Conservation (phyloP, 352 stramenopile genomes). For the Phytophthora fragariaefolia region DNA sequence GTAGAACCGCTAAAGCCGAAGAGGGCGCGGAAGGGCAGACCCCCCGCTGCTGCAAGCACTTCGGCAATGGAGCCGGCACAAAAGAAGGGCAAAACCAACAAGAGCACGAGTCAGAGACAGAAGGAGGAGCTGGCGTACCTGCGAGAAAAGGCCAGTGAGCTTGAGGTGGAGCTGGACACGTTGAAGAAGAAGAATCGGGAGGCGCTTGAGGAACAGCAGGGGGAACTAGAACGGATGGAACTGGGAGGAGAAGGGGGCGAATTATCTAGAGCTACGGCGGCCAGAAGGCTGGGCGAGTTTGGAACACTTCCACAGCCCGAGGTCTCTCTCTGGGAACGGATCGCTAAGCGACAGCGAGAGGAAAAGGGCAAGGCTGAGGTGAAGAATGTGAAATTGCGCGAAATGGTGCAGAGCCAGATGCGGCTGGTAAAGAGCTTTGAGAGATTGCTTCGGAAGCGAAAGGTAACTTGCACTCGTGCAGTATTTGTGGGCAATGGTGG, state of each 20-base stretch:
- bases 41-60: constrained; percentile 10
- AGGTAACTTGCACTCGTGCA: constrained; percentile 22
- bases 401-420: constrained; percentile 51
- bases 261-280: constrained; percentile 8
- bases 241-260: neutral
- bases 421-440: constrained; percentile 46
- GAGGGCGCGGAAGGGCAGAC: constrained; percentile 17
- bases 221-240: constrained; percentile 18
- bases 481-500: neutral
- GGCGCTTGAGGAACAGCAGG: constrained; percentile 29
- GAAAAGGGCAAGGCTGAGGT: constrained; percentile 44
- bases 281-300: constrained; percentile 4
- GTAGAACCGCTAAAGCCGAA: constrained; percentile 12
- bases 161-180: constrained; percentile 29
- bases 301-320: constrained; percentile 7
- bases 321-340: constrained; percentile 45
- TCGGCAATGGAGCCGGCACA: constrained; percentile 10
- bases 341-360: constrained; percentile 47
- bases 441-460: constrained; percentile 45
- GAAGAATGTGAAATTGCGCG: constrained; percentile 55
- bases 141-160: constrained; percentile 28
- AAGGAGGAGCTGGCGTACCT: constrained; percentile 49
- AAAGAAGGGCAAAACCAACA: constrained; percentile 45
- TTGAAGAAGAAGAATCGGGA: constrained; percentile 29
- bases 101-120: constrained; percentile 47